Evolutionary conservation across 345 rosid species (phyloP), one percentile per base, ranked within the genome.

Genomic region (Rhodamnia rubescens): DNA sequence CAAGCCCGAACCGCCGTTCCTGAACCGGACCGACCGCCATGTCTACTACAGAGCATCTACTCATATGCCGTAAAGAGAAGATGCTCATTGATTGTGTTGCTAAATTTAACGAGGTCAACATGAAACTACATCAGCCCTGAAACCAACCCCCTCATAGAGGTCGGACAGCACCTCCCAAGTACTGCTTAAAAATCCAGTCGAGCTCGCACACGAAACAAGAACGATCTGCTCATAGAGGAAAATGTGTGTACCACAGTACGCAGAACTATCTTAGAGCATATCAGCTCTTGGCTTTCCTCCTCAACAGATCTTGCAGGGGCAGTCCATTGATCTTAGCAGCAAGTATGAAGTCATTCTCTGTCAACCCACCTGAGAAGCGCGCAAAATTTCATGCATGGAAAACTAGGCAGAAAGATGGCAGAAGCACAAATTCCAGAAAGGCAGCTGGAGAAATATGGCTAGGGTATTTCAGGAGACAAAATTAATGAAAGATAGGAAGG

Each of bases 331-430:
- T 93, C 92, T 95, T 95, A 26, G 98, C 93, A 84, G 98, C 98
- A 49, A 97, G 98, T 87, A 95, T 94, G 91, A 95, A 95, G 93
- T 95, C 99, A 84, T 95, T 97, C 87, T 97, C 98, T 1, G 98
- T 94, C 90, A 93, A 83, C 58, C 97, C 97, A 84, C 93, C 98
- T 95, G 92, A 74, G 85, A 84, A 91, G 82, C 26, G 8, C 7
- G 24, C 21, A 83, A 57, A 82, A 83, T 52, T n/a, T 36, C 57
- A 81, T 81, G 83, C 55, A 50, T 13, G 53, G 40, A 81, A 50
- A 47, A 81, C 4, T n/a, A 81, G 21, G 40, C 10, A 81, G 16
- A 26, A 42, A 42, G 5, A 42, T 81, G 56, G 55, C 24, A 64
- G 75, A 64, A 64, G 40, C 75, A 36, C 75, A 32, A 64, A 64